Base-by-base conservation (phyloP, 441 rosid species). In the Hypseocharis bilobata region DNA sequence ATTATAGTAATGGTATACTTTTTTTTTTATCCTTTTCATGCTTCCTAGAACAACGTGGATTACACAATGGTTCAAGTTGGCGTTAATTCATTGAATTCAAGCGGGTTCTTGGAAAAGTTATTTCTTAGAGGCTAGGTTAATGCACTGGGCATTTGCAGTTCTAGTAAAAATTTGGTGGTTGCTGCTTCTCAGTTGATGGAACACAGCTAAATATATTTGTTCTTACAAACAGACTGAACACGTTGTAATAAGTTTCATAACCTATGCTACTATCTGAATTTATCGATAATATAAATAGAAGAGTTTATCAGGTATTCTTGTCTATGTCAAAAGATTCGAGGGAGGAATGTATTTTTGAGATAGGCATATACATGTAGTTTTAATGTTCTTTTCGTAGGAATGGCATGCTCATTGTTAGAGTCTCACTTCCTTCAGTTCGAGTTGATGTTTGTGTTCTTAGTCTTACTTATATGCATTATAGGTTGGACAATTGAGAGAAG, bases 401-500 rank as follows among this genome's bases (percentile, higher is more conserved):
- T 55, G 13, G 34, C 60, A 56, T 28, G 61, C 2, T 27, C 38
- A 13, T 28, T n/a, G 16, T n/a, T 16, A 27, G 36, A 56, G 26
- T 28, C 60, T 28, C 36, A 56, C 11, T 27, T 6, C 30, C 34
- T 38, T 25, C 40, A 23, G 7, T 58, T 58, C 40, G 38, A 38
- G n/a, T 59, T 28, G 47, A 19, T 20, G 25, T 14, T 59, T 20
- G n/a, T 3, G 54, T 38, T 66, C 11, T 36, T 62, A 4, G 8
- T n/a, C 23, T 23, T 40, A 29, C 6, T 51, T 29, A 3, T 23
- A 54, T 38, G 36, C 34, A 20, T 27, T 71, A 64, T 77, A 85
- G 92, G 92, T 87, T 73, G 92, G 89, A 70, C 84, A 85, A 68
- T 63, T 87, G 75, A 71, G 85, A 76, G 92, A 85, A 77, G 85